Evolutionary conservation across 108 stramenopile species (phyloP).

Genomic region (Cyclotella atomus): DNA sequence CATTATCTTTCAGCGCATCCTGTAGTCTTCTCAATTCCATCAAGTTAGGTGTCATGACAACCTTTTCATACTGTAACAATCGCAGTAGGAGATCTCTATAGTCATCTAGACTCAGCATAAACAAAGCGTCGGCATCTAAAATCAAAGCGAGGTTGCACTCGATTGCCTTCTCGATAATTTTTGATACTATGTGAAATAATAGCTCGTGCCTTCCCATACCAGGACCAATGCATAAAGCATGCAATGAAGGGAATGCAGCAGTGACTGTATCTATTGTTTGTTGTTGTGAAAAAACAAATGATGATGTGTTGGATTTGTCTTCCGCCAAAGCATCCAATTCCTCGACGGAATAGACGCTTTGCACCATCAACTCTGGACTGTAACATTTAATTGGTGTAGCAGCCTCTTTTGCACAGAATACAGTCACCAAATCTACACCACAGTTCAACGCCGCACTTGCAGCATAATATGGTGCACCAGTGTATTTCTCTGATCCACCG

Average conservation of each 20-base stretch:
- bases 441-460: slow-evolving; percentile 83
- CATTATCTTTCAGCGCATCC: slow-evolving; percentile 12
- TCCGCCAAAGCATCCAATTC: slow-evolving; percentile 48
- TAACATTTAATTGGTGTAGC: slow-evolving; percentile 95
- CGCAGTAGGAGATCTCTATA: slow-evolving; percentile 46
- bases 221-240: slow-evolving; percentile 92
- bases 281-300: background rate
- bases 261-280: slow-evolving; percentile 64
- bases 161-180: slow-evolving; percentile 68
- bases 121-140: slow-evolving; percentile 96
- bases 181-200: slow-evolving; percentile 63
- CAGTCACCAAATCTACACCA: slow-evolving; percentile 96
- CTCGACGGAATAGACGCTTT: slow-evolving; percentile 75
- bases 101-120: slow-evolving; percentile 70
- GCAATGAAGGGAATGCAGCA: slow-evolving; percentile 59
- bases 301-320: slow-evolving; percentile 1
- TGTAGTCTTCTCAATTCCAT: slow-evolving; percentile 85
- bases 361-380: slow-evolving; percentile 92
- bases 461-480: slow-evolving; percentile 98
- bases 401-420: slow-evolving; percentile 92
- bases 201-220: slow-evolving; percentile 89
- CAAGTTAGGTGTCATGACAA: slow-evolving; percentile 94
- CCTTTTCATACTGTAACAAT: slow-evolving; percentile 38
- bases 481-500: slow-evolving; percentile 94
- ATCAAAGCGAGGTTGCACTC: slow-evolving; percentile 68